These are phyloP conservation scores for Zygoascus biomembranicola DNA, from an alignment of 805 yeast genomes.

Conservation along the genomic window DNA sequence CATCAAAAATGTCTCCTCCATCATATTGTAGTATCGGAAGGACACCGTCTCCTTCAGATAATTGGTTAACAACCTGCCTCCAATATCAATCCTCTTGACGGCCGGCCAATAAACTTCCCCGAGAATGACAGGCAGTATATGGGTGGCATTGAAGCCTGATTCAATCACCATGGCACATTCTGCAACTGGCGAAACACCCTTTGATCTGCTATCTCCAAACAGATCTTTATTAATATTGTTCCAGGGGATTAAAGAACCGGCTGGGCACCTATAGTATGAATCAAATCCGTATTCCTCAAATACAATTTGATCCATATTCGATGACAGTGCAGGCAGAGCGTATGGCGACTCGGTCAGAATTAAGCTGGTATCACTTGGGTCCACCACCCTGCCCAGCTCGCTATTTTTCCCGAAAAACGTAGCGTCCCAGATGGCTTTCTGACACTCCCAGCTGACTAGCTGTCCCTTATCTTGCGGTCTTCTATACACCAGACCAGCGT, in stretches of 20 bases:
- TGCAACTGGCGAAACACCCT: conserved; percentile 14
- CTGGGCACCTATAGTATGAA: conserved; percentile 58
- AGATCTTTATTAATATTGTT: conserved; percentile 28
- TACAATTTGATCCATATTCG: conserved; percentile 80
- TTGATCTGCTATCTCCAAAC: conserved; percentile 17
- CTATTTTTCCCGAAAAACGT: conserved; percentile 44
- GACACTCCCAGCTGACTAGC: conserved; percentile 82
- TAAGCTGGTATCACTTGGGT: conserved; percentile 46
- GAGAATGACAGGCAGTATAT: conserved; percentile 76
- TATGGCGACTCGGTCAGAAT: conserved; percentile 75
- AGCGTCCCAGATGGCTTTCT: conserved; percentile 86
- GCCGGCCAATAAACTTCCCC: conserved; percentile 74
- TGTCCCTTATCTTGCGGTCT: conserved; percentile 89
- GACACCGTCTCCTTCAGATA: conserved; percentile 76
- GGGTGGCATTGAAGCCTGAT: conserved; percentile 80
- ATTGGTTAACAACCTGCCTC: conserved; percentile 80
- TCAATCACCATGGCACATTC: conserved; percentile 80
- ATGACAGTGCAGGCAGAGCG: conserved; percentile 71
- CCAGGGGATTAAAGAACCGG: conserved; percentile 47
- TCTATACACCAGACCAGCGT: conserved; percentile 61
- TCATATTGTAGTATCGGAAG: conserved; percentile 85
- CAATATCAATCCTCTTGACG: conserved; percentile 70
- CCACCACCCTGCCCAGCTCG: conserved; percentile 16
- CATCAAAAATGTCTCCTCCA: conserved; percentile 80
- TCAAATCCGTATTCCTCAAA: conserved; percentile 89